Conservation (phyloP, 768 basidiomycete genomes). For the Pholiota molesta region DNA sequence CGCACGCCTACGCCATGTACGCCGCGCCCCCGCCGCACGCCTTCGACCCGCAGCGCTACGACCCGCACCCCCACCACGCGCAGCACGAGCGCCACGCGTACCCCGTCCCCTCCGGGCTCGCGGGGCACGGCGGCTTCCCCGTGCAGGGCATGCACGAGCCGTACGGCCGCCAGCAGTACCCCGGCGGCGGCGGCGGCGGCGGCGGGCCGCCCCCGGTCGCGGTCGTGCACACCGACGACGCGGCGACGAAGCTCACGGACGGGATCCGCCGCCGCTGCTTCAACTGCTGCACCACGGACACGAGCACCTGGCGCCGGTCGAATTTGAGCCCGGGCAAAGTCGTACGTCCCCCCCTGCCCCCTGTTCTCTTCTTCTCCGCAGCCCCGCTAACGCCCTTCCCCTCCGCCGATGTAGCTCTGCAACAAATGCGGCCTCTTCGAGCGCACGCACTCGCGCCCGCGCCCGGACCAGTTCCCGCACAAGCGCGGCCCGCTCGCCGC, state of each 20-base stretch:
- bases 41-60: constrained; percentile 21
- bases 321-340: constrained; percentile 85
- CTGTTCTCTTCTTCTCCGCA: too few species aligned
- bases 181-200: constrained; percentile 24
- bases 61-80: constrained; percentile 25
- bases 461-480: constrained; percentile 83
- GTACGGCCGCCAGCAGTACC: constrained; percentile 32
- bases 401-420: constrained; percentile 47
- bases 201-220: constrained; percentile 31
- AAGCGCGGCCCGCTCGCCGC: constrained; percentile 71
- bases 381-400: constrained; percentile 1
- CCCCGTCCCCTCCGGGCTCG: constrained; percentile 22
- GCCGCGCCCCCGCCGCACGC: constrained; percentile 14
- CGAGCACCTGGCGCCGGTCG: constrained; percentile 78
- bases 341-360: constrained; percentile 31
- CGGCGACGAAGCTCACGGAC: constrained; percentile 78
- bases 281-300: constrained; percentile 86
- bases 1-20: not conserved
- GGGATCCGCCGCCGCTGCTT: constrained; percentile 77
- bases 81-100: constrained; percentile 24
- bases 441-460: constrained; percentile 75
- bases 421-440: constrained; percentile 84
- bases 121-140: constrained; percentile 21
- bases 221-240: constrained; percentile 70
- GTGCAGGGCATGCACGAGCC: constrained; percentile 19